Percentiles rank a stretch among this genome's conserved stretches.
Conservation (phyloP, 495 filamentous ascomycete genomes). For the Aspergillus nidulans region DNA sequence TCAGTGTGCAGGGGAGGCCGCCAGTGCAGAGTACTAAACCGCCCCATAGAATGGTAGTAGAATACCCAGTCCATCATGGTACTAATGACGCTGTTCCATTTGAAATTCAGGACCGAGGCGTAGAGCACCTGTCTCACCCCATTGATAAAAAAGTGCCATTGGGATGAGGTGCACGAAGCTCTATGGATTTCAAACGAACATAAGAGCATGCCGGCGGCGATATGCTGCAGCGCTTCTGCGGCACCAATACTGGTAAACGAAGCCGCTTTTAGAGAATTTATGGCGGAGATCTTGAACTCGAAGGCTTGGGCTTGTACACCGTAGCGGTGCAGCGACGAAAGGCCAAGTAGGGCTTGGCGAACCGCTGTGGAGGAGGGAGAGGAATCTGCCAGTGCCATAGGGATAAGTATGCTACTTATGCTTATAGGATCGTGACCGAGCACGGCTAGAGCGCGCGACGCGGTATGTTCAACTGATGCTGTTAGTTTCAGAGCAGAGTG, state of each 20-base stretch:
- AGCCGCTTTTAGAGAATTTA: conserved; percentile 6
- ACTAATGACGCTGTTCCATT: neutral
- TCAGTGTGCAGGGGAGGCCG: neutral
- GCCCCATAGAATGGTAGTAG: conserved; percentile 8
- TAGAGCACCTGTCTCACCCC: conserved; percentile 8
- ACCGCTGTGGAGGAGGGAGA: conserved; percentile 11
- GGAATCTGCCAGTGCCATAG: conserved; percentile 5
- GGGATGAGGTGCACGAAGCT: conserved; percentile 11
- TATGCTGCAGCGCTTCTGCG: conserved; percentile 9
- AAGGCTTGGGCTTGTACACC: conserved; percentile 7
- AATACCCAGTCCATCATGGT: conserved; percentile 12
- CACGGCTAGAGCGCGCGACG: conserved; percentile 6
- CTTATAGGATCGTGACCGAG: conserved; percentile 2
- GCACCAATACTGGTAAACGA: conserved; percentile 1
- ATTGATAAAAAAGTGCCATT: conserved; percentile 10
- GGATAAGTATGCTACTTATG: conserved; percentile 8
- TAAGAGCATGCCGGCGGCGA: conserved; percentile 15
- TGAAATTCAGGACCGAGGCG: neutral
- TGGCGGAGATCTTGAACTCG: conserved; percentile 9
- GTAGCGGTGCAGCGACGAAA: conserved; percentile 13
- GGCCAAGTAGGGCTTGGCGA: conserved; percentile 1
- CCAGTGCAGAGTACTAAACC: conserved; percentile 14
- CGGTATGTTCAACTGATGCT: conserved; percentile 7
- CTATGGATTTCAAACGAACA: conserved; percentile 17
- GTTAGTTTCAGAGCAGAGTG: neutral